These are phyloP conservation scores for Bremia lactucae DNA, from an alignment of 352 stramenopile genomes.

Conservation along the genomic window DNA sequence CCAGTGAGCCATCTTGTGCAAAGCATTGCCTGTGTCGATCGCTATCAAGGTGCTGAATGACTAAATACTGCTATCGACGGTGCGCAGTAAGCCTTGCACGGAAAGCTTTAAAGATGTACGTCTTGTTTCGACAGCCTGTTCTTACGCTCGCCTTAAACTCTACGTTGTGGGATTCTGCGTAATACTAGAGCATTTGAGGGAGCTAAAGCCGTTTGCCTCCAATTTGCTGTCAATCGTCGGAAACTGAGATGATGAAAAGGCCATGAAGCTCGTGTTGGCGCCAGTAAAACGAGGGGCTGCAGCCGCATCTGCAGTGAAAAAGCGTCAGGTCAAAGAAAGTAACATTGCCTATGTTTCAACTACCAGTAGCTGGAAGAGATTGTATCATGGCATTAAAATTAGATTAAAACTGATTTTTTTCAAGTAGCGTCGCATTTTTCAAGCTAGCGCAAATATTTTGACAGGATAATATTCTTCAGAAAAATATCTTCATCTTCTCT, in stretches of 20 bases:
- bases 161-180: constrained; percentile 87
- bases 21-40: constrained; percentile 90
- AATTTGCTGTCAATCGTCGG: constrained; percentile 21
- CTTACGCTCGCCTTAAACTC: constrained; percentile 84
- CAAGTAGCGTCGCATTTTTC: constrained; percentile 3
- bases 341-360: constrained; percentile 18
- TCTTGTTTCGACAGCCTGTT: constrained; percentile 88
- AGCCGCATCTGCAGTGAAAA: constrained; percentile 12
- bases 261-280: constrained; percentile 26
- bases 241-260: constrained; percentile 13
- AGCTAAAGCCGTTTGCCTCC: constrained; percentile 51
- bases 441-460: constrained; percentile 87
- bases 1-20: constrained; percentile 12
- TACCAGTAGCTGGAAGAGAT: constrained; percentile 21
- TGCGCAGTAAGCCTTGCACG: constrained; percentile 76
- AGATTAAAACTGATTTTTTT: constrained; percentile 1
- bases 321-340: constrained; percentile 7
- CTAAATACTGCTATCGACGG: constrained; percentile 90
- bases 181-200: constrained; percentile 61
- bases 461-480: constrained; percentile 92
- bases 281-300: constrained; percentile 18
- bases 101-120: constrained; percentile 89
- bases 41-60: constrained; percentile 94
- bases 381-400: constrained; percentile 10
- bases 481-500: constrained; percentile 87